Conservation (phyloP, 148 eudicot genomes). For the Silene conica region DNA sequence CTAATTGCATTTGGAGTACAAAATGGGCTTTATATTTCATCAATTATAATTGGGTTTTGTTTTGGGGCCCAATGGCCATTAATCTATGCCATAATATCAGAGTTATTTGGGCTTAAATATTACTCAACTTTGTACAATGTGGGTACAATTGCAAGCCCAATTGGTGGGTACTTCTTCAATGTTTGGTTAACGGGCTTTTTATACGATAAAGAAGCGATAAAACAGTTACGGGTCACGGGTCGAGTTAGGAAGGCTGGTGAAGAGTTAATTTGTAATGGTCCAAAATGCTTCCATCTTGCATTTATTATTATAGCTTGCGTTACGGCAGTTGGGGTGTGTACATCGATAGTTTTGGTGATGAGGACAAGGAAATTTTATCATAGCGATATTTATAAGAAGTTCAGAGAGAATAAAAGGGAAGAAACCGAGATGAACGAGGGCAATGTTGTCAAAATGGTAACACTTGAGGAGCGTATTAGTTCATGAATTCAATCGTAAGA, state of each 20-base stretch:
- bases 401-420: not conserved
- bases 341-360: slow-evolving; percentile 8
- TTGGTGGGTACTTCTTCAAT: slow-evolving; percentile 14
- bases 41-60: slow-evolving; percentile 3
- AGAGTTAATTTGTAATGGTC: slow-evolving; percentile 4
- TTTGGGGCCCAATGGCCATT: slow-evolving; percentile 16
- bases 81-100: slow-evolving; percentile 11
- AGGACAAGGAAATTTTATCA: slow-evolving; percentile 5
- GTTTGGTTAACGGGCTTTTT: slow-evolving; percentile 9
- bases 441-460: too few relatives aligned
- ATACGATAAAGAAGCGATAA: slow-evolving; percentile 9
- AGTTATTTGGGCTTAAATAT: slow-evolving; percentile 10
- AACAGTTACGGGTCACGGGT: not conserved
- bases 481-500: not conserved
- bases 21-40: slow-evolving; percentile 8
- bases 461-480: too few relatives aligned
- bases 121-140: slow-evolving; percentile 12
- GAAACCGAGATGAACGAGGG: not conserved
- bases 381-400: slow-evolving; percentile 10
- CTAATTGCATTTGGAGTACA: slow-evolving; percentile 1
- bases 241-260: slow-evolving; percentile 12
- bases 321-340: slow-evolving; percentile 5
- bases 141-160: slow-evolving; percentile 13
- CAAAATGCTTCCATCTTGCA: slow-evolving; percentile 8
- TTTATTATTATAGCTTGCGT: slow-evolving; percentile 9